Evolutionary conservation across 495 filamentous ascomycete species (phyloP).

Genomic region (Melanomma pulvis-pyrius): DNA sequence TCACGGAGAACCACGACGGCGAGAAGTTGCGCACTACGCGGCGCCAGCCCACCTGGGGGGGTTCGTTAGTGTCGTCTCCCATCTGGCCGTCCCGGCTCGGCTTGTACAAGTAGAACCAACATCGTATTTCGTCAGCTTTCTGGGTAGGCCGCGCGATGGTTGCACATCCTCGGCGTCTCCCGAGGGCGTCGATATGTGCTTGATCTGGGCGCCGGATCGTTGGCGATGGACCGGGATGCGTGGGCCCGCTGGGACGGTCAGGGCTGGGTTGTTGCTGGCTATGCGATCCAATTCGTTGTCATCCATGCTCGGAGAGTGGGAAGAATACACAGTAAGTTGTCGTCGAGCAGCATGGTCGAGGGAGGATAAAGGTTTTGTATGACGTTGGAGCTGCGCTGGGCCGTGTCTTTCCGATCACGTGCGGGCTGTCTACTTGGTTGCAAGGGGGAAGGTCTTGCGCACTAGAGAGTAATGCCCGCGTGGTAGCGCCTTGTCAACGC

Average conservation of each 20-base stretch:
- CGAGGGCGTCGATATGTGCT: constrained; percentile 12
- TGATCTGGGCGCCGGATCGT: constrained; percentile 10
- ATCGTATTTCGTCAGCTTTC: constrained; percentile 35
- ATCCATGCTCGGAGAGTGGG: constrained; percentile 15
- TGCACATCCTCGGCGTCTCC: neutral
- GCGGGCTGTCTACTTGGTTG: neutral
- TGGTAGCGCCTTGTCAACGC: too few species aligned
- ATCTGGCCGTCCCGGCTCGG: too few species aligned
- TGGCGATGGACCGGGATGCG: constrained; percentile 6
- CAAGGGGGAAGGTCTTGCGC: neutral
- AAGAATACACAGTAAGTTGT: neutral
- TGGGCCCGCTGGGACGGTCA: constrained; percentile 29
- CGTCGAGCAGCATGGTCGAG: neutral
- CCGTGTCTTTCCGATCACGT: neutral
- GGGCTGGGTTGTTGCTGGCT: constrained; percentile 33
- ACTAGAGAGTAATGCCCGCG: too few species aligned
- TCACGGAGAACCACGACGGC: constrained; percentile 46
- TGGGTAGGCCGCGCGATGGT: neutral
- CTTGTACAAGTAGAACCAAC: neutral
- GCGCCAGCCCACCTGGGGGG: constrained; percentile 37
- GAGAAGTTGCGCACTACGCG: constrained; percentile 44
- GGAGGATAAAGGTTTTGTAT: neutral
- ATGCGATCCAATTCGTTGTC: constrained; percentile 19
- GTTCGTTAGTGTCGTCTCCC: neutral
- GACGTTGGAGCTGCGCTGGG: neutral